These are phyloP conservation scores for Inga oerstediana DNA, from an alignment of 306 rosid species.

Conservation along the genomic window DNA sequence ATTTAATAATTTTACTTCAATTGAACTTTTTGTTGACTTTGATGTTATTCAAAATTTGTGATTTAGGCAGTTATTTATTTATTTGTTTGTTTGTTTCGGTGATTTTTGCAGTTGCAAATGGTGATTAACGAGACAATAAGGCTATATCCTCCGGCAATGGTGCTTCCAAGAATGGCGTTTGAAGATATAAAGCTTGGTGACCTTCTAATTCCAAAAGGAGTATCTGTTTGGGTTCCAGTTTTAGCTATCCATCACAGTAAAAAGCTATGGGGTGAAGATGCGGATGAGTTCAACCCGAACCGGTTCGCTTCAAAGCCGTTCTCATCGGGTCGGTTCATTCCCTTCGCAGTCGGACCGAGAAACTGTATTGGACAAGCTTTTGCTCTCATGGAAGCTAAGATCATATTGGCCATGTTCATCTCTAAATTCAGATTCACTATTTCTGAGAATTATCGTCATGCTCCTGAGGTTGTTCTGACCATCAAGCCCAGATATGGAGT, in stretches of 20 bases:
- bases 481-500: constrained; percentile 91
- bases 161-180: constrained; percentile 90
- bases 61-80: not conserved
- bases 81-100: not conserved
- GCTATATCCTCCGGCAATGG: constrained; percentile 91
- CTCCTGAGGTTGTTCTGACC: constrained; percentile 87
- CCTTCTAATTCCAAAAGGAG: constrained; percentile 82
- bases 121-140: constrained; percentile 93
- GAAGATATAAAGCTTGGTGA: constrained; percentile 85
- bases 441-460: constrained; percentile 78
- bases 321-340: constrained; percentile 72
- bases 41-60: not conserved
- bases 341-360: constrained; percentile 88
- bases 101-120: constrained; percentile 71
- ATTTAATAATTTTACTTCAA: too few species aligned
- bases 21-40: not conserved
- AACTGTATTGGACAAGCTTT: constrained; percentile 90
- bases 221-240: constrained; percentile 95
- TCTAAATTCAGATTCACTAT: constrained; percentile 68
- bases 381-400: constrained; percentile 95
- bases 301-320: constrained; percentile 78
- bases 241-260: constrained; percentile 92
- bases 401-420: constrained; percentile 80
- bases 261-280: constrained; percentile 92
- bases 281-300: constrained; percentile 85